Percentiles rank a stretch among this genome's conserved stretches.
Conservation (phyloP, 768 basidiomycete genomes). For the Russula griseocarnosa region DNA sequence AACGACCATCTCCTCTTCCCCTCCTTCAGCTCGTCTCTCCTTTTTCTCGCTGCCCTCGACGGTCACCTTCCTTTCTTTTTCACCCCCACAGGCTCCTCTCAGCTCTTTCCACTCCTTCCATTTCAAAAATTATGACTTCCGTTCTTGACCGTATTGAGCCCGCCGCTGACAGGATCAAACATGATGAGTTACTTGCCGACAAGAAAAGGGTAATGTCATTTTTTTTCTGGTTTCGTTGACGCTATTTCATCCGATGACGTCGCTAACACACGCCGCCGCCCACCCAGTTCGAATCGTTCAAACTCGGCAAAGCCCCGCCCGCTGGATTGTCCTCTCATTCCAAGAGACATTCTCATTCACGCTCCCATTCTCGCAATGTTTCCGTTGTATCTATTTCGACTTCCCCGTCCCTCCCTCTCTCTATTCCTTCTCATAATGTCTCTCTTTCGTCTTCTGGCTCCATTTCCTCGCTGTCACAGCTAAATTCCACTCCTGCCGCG, state of each 20-base stretch:
- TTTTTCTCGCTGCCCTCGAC: constrained; percentile 23
- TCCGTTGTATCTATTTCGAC: constrained; percentile 43
- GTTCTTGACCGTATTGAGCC: constrained; percentile 41
- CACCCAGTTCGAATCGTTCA: constrained; percentile 67
- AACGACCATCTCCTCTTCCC: constrained; percentile 30
- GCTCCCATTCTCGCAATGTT: constrained; percentile 68
- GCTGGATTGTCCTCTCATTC: constrained; percentile 40
- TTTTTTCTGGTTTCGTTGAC: constrained; percentile 11
- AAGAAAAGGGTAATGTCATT: constrained; percentile 40
- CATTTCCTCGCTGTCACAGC: constrained; percentile 34
- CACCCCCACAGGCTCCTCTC: constrained; percentile 34
- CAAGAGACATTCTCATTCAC: constrained; percentile 49
- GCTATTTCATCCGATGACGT: background rate
- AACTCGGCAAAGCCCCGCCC: constrained; percentile 47
- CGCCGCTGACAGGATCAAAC: constrained; percentile 32
- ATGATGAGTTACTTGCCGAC: constrained; percentile 39
- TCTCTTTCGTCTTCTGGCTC: constrained; percentile 32
- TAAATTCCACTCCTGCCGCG: constrained; percentile 35
- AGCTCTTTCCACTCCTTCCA: constrained; percentile 39
- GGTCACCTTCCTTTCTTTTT: constrained; percentile 41
- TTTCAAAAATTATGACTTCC: constrained; percentile 33
- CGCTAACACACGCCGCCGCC: background rate
- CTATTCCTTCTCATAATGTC: constrained; percentile 35
- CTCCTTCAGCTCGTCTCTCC: constrained; percentile 17
- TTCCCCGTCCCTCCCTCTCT: constrained; percentile 40